Base-by-base conservation (phyloP, 208 protist species). In the Angomonas desouzai region DNA sequence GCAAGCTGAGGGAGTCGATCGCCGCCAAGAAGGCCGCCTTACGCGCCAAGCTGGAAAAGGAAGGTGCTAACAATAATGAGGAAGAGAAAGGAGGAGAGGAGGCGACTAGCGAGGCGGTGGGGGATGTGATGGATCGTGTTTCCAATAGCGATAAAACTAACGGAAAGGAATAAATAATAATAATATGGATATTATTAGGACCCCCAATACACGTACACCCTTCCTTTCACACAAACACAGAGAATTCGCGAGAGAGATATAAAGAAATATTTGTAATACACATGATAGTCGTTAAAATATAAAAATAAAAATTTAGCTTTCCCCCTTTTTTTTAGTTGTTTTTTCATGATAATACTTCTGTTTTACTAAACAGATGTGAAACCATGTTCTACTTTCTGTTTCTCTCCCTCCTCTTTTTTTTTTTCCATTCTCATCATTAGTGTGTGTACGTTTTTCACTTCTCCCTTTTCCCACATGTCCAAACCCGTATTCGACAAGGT, bases 401-500 rank as follows among this genome's bases (percentile, higher is more conserved):
- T 23, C 25, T 34, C 11, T 18, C 51, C 3, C 34, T 60, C 30
- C 18, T 57, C 29, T 28, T 34, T 57, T 57, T 33, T 57, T 57
- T 57, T 53, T 53, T 53, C 18, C 48, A 6, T 40, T 40, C 18
- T 32, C 1, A 43, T 57, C 4, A n/a, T n/a, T n/a, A n/a, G n/a
- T n/a, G n/a, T n/a, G n/a, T n/a, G n/a, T n/a, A n/a, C n/a, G n/a
- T 65, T 49, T 56, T 55, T 33, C 27, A 13, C 9, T 28, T 36
- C 33, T 28, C 45, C 45, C 18, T 61, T 20, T 13, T 63, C 25
- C 11, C 27, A 4, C 1, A 69, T 69, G 62, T 49, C 70, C 34
- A 58, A 70, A 58, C 58, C 38, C 25, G 72, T 81, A 56, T 78
- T 97, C 55, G 83, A 97, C 38, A 98, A 98, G 77, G 83, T 99